These are phyloP conservation scores for Cladosporium sp. DNA, from an alignment of 2,329 filamentous ascomycete genomes.

Conservation along the genomic window DNA sequence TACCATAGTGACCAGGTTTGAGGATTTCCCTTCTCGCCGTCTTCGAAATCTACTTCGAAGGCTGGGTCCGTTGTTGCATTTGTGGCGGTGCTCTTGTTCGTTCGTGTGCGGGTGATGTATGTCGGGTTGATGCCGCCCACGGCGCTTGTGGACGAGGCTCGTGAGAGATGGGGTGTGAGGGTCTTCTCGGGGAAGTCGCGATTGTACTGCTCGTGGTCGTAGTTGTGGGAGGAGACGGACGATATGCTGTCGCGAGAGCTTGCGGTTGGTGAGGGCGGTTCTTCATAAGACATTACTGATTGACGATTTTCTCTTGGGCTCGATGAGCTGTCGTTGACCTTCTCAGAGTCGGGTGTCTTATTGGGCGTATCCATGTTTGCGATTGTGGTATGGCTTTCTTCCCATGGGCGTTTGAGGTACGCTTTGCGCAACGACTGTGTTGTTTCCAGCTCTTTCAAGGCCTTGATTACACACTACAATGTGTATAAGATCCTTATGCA, in stretches of 20 bases:
- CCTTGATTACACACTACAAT: not conserved
- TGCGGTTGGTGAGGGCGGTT: conserved; percentile 26
- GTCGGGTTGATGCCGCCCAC: conserved; percentile 33
- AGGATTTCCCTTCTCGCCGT: conserved; percentile 65
- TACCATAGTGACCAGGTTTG: conserved; percentile 66
- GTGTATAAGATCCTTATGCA: not conserved
- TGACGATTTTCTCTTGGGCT: not conserved
- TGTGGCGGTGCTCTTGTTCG: conserved; percentile 28
- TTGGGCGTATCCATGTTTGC: conserved; percentile 6
- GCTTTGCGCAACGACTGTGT: not conserved
- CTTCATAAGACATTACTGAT: conserved; percentile 33
- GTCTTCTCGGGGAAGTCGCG: conserved; percentile 29
- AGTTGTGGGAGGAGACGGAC: conserved; percentile 25
- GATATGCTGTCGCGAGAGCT: conserved; percentile 31
- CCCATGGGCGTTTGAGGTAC: not conserved
- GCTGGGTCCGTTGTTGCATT: conserved; percentile 50
- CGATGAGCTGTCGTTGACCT: not conserved
- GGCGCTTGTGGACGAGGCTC: conserved; percentile 34
- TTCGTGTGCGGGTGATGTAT: conserved; percentile 25
- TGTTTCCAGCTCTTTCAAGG: not conserved
- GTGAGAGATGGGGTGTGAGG: conserved; percentile 33
- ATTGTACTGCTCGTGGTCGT: conserved; percentile 28
- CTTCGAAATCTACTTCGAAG: conserved; percentile 74
- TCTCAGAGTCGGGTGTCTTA: not conserved
- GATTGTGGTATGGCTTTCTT: not conserved